Conservation (phyloP, 768 basidiomycete species). For the Auriculariales sp. region DNA sequence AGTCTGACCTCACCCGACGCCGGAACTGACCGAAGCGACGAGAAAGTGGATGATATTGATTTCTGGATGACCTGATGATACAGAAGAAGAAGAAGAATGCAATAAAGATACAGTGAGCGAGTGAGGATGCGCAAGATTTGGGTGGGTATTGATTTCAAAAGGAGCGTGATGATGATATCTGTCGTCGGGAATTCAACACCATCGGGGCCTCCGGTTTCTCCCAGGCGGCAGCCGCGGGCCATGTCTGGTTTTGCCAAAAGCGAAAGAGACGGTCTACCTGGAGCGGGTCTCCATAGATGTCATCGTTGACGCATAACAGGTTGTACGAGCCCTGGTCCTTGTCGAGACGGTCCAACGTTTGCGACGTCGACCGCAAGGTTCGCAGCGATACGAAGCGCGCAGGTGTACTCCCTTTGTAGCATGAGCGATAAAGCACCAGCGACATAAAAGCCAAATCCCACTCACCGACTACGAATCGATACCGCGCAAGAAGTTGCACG, state of each 20-base stretch:
- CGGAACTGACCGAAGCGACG: too few species aligned
- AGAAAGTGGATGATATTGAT: too few species aligned
- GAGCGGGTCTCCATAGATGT: constrained; percentile 1
- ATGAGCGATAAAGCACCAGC: neutral
- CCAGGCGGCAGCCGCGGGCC: constrained; percentile 6
- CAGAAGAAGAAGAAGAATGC: too few species aligned
- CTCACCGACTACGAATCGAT: constrained; percentile 8
- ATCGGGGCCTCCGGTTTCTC: too few species aligned
- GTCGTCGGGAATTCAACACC: too few species aligned
- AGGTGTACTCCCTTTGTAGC: neutral
- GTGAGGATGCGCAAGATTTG: too few species aligned
- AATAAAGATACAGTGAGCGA: too few species aligned
- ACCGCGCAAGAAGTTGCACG: constrained; percentile 5
- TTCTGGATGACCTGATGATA: too few species aligned
- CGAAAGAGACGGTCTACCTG: constrained; percentile 5
- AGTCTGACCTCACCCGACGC: too few species aligned
- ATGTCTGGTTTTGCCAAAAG: constrained; percentile 5
- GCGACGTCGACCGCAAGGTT: neutral
- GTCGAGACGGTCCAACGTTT: neutral
- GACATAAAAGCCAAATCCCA: neutral
- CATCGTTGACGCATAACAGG: constrained; percentile 9
- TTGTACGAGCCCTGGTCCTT: neutral
- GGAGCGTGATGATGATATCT: too few species aligned
- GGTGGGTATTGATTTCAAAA: too few species aligned
- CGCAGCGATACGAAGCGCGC: neutral